These are phyloP conservation scores for Blastobotrys elegans DNA, from an alignment of 1,139 yeast genomes.

Conservation along the genomic window DNA sequence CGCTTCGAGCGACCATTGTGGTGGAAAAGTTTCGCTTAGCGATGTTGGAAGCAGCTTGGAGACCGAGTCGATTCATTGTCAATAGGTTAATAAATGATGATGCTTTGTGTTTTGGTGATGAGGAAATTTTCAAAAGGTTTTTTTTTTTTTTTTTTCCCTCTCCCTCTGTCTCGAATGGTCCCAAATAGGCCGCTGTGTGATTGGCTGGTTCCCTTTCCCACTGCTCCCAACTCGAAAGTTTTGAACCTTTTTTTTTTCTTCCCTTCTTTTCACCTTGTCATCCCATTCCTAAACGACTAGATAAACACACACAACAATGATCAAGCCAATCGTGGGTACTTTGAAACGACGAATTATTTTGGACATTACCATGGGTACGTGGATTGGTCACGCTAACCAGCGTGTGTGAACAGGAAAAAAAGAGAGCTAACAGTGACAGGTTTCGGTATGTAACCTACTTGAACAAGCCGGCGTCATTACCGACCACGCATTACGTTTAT, in stretches of 20 bases:
- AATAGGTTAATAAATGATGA: neutral
- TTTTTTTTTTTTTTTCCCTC: neutral
- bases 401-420: neutral
- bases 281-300: conserved; percentile 1
- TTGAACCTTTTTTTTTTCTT: neutral
- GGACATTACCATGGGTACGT: conserved; percentile 65
- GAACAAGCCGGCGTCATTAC: no score
- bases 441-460: conserved; percentile 17
- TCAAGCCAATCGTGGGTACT: conserved; percentile 86
- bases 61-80: conserved; percentile 24
- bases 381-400: neutral
- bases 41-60: conserved; percentile 22
- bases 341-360: conserved; percentile 77
- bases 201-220: neutral
- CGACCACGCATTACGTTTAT: no score
- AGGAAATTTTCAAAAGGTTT: neutral
- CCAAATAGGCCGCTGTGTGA: neutral
- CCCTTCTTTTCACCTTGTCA: neutral
- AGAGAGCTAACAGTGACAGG: conserved; percentile 6
- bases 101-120: neutral
- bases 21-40: conserved; percentile 32
- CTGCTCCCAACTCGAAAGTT: neutral
- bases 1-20: conserved; percentile 30
- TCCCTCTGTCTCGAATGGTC: neutral
- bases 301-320: conserved; percentile 21